Evolutionary conservation across 495 filamentous ascomycete genomes (phyloP), one percentile per base, ranked within the genome.

Genomic region (Hyphodiscus hymeniophilus): DNA sequence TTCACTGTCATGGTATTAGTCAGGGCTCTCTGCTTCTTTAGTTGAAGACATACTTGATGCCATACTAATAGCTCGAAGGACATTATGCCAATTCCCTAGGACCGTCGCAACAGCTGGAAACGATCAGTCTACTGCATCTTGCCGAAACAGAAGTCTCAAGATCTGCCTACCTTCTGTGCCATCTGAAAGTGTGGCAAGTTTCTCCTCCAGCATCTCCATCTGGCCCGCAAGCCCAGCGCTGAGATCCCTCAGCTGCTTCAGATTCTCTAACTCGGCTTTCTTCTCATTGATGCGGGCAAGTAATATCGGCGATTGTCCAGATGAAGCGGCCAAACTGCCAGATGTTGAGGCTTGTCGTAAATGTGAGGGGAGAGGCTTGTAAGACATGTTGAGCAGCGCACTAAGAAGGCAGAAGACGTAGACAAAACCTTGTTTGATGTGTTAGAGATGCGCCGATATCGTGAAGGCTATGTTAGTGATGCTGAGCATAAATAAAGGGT

Each of bases 11-110:
- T 11, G 15, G 13, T 28, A 30, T 55, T 45, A 51, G 47, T n/a
- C 3, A 4, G 4, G 13, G 30, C 18, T 28, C 34, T n/a, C n/a
- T n/a, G n/a, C 13, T 32, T 35, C 40, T 62, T 23, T n/a, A 51
- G 50, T 38, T 26, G 23, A 5, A 2, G 26, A 65, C 85, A 62
- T 80, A 98, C 92, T 79, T 43, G 89, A 94, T 48, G 94, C 90
- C 81, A 98, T 94, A 60, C 84, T 85, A 57, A 98, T 96, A 31
- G 89, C 89, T 42, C 85, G 76, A 16, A 98, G 73, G 43, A 98
- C 90, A 62, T 89, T 94, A 58, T 95, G 85, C 92, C 92, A 98
- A 64, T 98, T 98, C 38, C 85, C 77, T 51, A 98, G 67, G 15
- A 98, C 92, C 38, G 82, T 79, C 39, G 92, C 92, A 60, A 98